Base-by-base conservation (phyloP, 2,329 filamentous ascomycete species). In the Aureobasidium melanogenum region DNA sequence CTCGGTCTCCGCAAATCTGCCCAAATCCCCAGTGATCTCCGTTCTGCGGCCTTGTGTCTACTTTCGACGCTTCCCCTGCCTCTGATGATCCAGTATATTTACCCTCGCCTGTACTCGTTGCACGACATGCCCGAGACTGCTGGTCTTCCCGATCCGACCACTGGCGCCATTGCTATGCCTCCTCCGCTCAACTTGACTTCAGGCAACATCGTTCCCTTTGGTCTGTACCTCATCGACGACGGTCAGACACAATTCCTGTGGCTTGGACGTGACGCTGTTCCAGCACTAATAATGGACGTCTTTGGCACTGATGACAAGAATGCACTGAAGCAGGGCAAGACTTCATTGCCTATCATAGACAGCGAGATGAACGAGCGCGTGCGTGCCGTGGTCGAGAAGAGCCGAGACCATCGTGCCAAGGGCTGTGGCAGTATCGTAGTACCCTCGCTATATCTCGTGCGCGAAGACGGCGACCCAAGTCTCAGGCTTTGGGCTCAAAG, bases 211-310 rank as follows among this genome's bases (percentile, higher is more conserved):
- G 89, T 91, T 3, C 84, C 91, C 0, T 96, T 95, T 71, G 94
- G 94, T 30, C 79, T 99, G 19, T 99, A 99, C 75, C 83, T 99
- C 62, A 94, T 99, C 68, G 94, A 99, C 69, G 94, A 99, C 70
- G 92, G 92, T 2, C 93, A 97, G 75, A 97, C 91, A 6, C 94
- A 99, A 73, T 99, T 99, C 82, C 77, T 99, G 51, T 99, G 94
- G 94, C 83, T 97, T 22, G 94, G 94, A 15, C 86, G 92, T 38
- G 93, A 99, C 67, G 88, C 93, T 1, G 91, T 99, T 30, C 91
- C 91, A 1, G 91, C 96, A 71, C 82, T 99, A 34, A 80, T 97
- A 43, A 76, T 82, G 57, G 94, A 99, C 69, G 93, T 97, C 6
- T 99, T 99, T 72, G 93, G 91, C 26, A 82, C 94, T 12, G 81